Conservation (phyloP, 140 eudicot species). For the Oenanthe javanica region DNA sequence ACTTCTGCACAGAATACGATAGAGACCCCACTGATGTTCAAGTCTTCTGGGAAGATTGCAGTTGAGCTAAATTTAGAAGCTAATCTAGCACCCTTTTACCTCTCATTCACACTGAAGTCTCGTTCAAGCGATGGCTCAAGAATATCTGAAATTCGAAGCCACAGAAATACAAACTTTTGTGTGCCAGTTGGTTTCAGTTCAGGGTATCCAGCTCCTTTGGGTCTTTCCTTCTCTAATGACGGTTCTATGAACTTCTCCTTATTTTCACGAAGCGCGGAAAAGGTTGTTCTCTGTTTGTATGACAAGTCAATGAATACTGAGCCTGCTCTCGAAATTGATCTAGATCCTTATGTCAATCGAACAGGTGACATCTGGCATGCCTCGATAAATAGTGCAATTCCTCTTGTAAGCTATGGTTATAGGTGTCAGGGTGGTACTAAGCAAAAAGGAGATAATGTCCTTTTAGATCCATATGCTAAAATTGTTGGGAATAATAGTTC, state of each 20-base stretch:
- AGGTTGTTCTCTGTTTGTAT: conserved; percentile 73
- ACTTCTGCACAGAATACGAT: conserved; percentile 8
- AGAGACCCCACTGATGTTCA: conserved; percentile 46
- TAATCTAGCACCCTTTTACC: conserved; percentile 67
- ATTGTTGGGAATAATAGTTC: conserved; percentile 18
- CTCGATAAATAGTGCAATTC: conserved; percentile 32
- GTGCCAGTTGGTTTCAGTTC: conserved; percentile 81
- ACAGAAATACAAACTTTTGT: conserved; percentile 56
- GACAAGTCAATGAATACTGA: conserved; percentile 27
- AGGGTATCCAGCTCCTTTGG: conserved; percentile 73
- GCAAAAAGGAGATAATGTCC: conserved; percentile 26
- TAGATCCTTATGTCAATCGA: conserved; percentile 88
- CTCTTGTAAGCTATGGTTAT: conserved; percentile 58
- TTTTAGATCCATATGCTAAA: conserved; percentile 74
- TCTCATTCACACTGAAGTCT: conserved; percentile 53
- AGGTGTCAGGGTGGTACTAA: conserved; percentile 31
- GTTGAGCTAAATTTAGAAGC: conserved; percentile 66
- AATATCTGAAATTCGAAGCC: conserved; percentile 48
- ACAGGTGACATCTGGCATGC: conserved; percentile 97
- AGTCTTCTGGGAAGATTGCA: conserved; percentile 25
- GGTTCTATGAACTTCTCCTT: conserved; percentile 70
- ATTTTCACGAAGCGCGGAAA: conserved; percentile 55
- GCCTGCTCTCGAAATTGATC: conserved; percentile 79
- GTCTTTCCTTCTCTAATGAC: conserved; percentile 48
- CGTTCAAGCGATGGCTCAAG: conserved; percentile 24